Conservation (phyloP, 2,329 filamentous ascomycete genomes). For the Scleromitrula shiraiana region DNA sequence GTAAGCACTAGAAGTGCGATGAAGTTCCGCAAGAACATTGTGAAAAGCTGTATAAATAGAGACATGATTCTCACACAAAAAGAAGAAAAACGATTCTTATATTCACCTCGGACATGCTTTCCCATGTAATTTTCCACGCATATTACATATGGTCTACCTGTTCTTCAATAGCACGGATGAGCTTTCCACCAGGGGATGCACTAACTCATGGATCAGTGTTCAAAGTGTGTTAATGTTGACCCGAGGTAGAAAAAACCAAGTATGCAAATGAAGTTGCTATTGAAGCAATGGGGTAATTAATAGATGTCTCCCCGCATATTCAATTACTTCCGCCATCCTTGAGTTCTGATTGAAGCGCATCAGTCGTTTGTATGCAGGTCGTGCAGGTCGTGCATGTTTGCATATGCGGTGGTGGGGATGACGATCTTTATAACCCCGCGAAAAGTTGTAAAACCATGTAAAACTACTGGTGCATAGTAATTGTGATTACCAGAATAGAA, state of each 20-base stretch:
- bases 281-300: neutral
- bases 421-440: too few relatives aligned
- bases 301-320: neutral
- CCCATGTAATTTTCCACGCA: too few relatives aligned
- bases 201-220: too few relatives aligned
- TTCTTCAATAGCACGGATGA: too few relatives aligned
- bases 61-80: neutral
- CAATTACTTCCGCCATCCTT: neutral
- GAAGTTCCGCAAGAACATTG: conserved; percentile 5
- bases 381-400: too few relatives aligned
- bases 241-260: neutral
- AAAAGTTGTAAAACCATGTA: too few relatives aligned
- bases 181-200: neutral
- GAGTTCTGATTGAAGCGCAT: conserved; percentile 12
- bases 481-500: too few relatives aligned
- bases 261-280: neutral
- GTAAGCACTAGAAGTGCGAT: conserved; percentile 8
- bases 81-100: neutral
- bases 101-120: conserved; percentile 5
- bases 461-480: too few relatives aligned
- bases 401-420: too few relatives aligned
- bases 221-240: neutral
- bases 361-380: neutral
- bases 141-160: too few relatives aligned
- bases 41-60: neutral